phyloP scores from a whole-genome alignment of 257 asterid genomes.

The Solanum megistacrolobum region DNA sequence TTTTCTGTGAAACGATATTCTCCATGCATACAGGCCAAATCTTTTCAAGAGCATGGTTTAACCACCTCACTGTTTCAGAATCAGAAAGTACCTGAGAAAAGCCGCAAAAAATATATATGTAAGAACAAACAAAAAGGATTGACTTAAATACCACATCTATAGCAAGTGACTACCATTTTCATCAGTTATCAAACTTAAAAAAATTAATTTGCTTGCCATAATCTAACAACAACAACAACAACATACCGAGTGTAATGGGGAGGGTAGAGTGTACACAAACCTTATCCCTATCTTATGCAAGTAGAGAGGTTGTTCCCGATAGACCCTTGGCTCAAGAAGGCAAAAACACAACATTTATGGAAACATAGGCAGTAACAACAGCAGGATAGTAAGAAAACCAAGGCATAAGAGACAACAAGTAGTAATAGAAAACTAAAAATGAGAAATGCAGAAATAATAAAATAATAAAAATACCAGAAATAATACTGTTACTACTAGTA shows the following conservation, averaged over 20 bases:
- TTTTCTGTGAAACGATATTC: conserved; percentile 83
- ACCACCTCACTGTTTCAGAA: conserved; percentile 90
- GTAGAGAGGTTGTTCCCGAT: background rate
- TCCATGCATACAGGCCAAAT: conserved; percentile 92
- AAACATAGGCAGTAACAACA: background rate
- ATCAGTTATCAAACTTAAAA: background rate
- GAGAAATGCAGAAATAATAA: background rate
- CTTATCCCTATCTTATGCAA: background rate
- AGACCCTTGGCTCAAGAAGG: background rate
- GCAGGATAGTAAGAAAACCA: background rate
- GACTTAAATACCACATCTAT: background rate
- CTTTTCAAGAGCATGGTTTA: conserved; percentile 79
- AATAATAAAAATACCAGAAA: background rate
- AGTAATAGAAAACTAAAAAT: background rate
- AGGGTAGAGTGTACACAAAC: background rate
- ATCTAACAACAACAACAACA: background rate
- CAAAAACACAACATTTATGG: background rate
- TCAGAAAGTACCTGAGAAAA: conserved; percentile 69
- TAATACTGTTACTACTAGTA: background rate
- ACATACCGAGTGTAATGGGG: background rate
- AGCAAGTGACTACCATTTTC: background rate
- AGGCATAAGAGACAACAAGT: background rate
- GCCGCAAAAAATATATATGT: background rate
- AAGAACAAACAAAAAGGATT: background rate
- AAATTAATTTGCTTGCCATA: background rate